Percentiles rank a stretch among this genome's conserved stretches.
phyloP scores from a whole-genome alignment of 202 grass and related monocot genomes.

The Musa balbisiana region DNA sequence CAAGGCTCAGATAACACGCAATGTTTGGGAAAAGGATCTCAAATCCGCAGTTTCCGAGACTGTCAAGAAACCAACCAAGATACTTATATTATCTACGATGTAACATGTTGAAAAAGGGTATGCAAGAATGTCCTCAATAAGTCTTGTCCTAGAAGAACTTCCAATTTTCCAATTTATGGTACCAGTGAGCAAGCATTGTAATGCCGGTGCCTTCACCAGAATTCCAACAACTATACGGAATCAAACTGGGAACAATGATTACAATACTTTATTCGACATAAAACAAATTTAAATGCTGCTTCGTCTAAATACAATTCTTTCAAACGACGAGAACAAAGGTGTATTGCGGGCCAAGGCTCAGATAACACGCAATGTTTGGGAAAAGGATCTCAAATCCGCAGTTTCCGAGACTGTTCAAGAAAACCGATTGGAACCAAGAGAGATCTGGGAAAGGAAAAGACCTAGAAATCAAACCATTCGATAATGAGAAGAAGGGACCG shows the following conservation, averaged over 20 bases:
- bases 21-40: background rate
- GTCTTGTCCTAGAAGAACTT: too few species aligned
- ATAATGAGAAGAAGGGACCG: background rate
- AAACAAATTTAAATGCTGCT: background rate
- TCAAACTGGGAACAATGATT: too few species aligned
- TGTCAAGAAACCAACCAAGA: background rate
- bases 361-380: background rate
- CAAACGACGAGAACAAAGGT: background rate
- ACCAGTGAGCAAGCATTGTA: background rate
- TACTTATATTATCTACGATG: too few species aligned
- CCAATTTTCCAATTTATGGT: background rate
- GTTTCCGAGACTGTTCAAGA: background rate
- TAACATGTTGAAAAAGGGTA: too few species aligned
- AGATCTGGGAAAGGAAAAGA: background rate
- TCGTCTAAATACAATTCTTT: background rate
- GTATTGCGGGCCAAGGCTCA: background rate
- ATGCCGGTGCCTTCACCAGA: background rate
- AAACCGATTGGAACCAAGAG: background rate
- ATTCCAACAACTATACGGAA: too few species aligned
- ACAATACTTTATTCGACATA: too few species aligned
- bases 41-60: background rate
- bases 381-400: background rate
- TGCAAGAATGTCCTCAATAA: too few species aligned
- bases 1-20: background rate
- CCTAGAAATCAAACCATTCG: background rate